phyloP scores from a whole-genome alignment of 2,329 filamentous ascomycete species.

The Talaromyces sp. region DNA sequence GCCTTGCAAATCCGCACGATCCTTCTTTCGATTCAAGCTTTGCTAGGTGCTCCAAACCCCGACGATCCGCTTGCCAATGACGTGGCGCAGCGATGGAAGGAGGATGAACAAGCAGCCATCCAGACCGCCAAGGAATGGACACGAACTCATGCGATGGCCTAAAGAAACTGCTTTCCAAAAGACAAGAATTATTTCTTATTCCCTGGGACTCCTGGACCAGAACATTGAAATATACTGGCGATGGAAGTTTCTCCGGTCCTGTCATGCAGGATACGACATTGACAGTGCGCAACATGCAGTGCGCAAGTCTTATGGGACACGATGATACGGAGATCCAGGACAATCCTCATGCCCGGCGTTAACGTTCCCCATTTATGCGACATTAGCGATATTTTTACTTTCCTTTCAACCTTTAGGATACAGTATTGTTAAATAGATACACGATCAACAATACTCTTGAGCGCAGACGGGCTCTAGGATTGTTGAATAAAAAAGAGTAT shows the following conservation, averaged over 20 bases:
- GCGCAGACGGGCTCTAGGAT: not conserved
- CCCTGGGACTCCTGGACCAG: not conserved
- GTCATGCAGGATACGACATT: not conserved
- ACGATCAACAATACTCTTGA: not conserved
- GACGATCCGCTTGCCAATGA: slow-evolving; percentile 98
- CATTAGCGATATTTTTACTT: not conserved
- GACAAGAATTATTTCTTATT: not conserved
- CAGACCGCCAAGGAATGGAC: slow-evolving; percentile 93
- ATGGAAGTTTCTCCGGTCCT: not conserved
- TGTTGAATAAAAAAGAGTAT: not conserved
- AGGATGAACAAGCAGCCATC: slow-evolving; percentile 88
- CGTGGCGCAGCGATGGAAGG: slow-evolving; percentile 96
- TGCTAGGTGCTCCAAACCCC: slow-evolving; percentile 92
- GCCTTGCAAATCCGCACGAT: slow-evolving; percentile 97
- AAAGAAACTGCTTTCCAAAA: slow-evolving; percentile 8
- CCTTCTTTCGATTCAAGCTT: slow-evolving; percentile 94
- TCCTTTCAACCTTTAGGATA: not conserved
- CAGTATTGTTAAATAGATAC: not conserved
- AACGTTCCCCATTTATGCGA: not conserved
- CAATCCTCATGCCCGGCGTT: not conserved
- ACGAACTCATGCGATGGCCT: slow-evolving; percentile 65
- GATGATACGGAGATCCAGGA: not conserved
- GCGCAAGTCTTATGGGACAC: not conserved
- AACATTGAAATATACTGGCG: not conserved
- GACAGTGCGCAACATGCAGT: not conserved